Conservation (phyloP, 805 yeast genomes). For the Barnettozyma populi region DNA sequence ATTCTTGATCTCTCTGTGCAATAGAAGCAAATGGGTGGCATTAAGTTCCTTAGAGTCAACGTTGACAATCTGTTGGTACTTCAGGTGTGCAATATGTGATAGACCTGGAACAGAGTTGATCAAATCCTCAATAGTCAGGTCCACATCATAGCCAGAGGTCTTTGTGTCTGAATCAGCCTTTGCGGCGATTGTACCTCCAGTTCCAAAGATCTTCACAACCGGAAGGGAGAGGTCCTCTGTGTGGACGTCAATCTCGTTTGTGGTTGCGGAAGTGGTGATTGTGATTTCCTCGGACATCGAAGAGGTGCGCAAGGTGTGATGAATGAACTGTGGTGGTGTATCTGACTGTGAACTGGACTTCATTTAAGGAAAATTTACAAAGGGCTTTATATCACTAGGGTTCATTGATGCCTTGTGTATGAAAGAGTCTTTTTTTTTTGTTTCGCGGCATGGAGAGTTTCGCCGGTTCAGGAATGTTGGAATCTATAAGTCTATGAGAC, state of each 20-base stretch:
- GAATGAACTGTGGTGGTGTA: slow-evolving; percentile 5
- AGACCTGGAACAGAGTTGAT: slow-evolving; percentile 54
- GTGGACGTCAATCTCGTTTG: slow-evolving; percentile 25
- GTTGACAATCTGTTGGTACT: slow-evolving; percentile 58
- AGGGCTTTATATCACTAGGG: background rate
- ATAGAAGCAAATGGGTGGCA: slow-evolving; percentile 37
- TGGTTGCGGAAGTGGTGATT: slow-evolving; percentile 22
- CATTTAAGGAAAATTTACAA: background rate
- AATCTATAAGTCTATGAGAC: too few relatives aligned
- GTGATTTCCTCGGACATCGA: slow-evolving; percentile 14
- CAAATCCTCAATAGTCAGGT: slow-evolving; percentile 47
- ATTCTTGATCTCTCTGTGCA: slow-evolving; percentile 42
- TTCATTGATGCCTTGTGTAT: background rate
- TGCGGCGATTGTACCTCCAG: slow-evolving; percentile 60
- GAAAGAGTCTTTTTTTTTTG: background rate
- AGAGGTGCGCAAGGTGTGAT: slow-evolving; percentile 7
- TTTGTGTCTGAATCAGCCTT: slow-evolving; percentile 41
- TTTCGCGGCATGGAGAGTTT: background rate
- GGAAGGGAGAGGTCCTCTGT: slow-evolving; percentile 19
- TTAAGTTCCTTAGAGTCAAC: slow-evolving; percentile 59
- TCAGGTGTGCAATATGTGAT: slow-evolving; percentile 49
- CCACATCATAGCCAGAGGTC: slow-evolving; percentile 53
- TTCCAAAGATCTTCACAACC: slow-evolving; percentile 45
- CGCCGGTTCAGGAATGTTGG: background rate
- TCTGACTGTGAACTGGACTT: background rate